Conservation (phyloP, 202 grass and related monocot species). For the Eragrostis tef region DNA sequence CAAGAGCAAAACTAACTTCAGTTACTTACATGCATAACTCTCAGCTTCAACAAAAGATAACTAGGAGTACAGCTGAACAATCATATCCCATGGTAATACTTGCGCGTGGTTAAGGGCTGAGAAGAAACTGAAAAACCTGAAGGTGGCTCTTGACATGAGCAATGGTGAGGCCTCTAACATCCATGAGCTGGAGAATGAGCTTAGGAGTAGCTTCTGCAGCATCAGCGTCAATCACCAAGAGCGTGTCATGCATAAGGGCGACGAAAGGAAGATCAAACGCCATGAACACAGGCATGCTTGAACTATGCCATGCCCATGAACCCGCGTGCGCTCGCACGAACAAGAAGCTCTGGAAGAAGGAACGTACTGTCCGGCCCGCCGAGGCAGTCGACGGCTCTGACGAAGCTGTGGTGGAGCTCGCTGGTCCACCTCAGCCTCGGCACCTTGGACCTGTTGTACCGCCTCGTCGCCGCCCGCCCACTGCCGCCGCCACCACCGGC, state of each 20-base stretch:
- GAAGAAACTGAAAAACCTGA: constrained; percentile 53
- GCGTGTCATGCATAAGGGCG: background rate
- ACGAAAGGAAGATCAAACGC: background rate
- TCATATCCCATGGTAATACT: background rate
- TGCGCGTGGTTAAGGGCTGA: background rate
- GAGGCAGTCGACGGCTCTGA: constrained; percentile 73
- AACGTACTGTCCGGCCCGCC: constrained; percentile 80
- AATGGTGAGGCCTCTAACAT: constrained; percentile 63
- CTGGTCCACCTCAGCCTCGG: constrained; percentile 80
- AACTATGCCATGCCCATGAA: background rate
- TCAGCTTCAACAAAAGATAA: constrained; percentile 1
- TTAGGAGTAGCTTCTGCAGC: constrained; percentile 66
- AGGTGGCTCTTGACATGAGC: constrained; percentile 84
- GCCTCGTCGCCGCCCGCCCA: constrained; percentile 56
- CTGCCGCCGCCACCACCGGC: constrained; percentile 24
- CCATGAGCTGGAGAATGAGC: constrained; percentile 74
- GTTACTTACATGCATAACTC: constrained; percentile 5
- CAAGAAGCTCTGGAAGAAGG: background rate
- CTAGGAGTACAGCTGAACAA: background rate
- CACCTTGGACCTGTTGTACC: constrained; percentile 74
- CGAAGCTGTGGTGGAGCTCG: constrained; percentile 82
- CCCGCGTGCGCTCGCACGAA: background rate
- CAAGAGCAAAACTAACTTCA: background rate
- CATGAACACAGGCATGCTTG: background rate
- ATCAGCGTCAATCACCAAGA: background rate